A percentile compares a stretch with the other conserved stretches of the same genome.
These are phyloP conservation scores for Zymoseptoria ardabiliae DNA, from an alignment of 2,329 filamentous ascomycete species.

Conservation along the genomic window DNA sequence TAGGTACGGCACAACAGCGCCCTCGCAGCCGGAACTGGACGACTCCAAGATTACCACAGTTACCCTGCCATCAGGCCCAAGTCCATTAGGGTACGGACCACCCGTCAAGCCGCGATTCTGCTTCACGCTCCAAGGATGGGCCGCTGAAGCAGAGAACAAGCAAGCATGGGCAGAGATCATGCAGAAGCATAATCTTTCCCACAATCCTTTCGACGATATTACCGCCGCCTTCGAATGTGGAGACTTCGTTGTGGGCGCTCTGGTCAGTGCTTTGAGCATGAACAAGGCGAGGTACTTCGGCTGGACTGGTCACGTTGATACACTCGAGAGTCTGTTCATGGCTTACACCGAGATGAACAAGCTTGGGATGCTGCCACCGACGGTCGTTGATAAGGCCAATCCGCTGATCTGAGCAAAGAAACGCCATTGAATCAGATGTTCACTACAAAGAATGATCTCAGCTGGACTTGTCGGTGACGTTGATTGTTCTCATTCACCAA, in stretches of 20 bases:
- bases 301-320: slow-evolving; percentile 42
- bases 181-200: slow-evolving; percentile 34
- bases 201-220: slow-evolving; percentile 38
- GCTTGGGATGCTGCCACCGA: slow-evolving; percentile 38
- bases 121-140: slow-evolving; percentile 43
- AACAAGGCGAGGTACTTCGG: slow-evolving; percentile 42
- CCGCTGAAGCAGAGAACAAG: slow-evolving; percentile 36
- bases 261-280: slow-evolving; percentile 29
- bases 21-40: slow-evolving; percentile 20
- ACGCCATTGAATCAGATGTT: not conserved
- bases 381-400: slow-evolving; percentile 21
- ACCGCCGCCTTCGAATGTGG: slow-evolving; percentile 42
- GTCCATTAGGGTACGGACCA: slow-evolving; percentile 38
- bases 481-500: not conserved
- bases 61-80: slow-evolving; percentile 14
- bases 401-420: slow-evolving; percentile 17
- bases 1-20: slow-evolving; percentile 23
- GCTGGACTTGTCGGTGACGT: not conserved
- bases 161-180: slow-evolving; percentile 42
- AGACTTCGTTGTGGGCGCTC: slow-evolving; percentile 34
- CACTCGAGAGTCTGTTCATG: slow-evolving; percentile 37
- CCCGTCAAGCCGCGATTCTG: slow-evolving; percentile 32
- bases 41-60: slow-evolving; percentile 22
- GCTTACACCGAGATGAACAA: slow-evolving; percentile 37
- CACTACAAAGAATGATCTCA: not conserved